These are phyloP conservation scores for Urochloa ruziziensis DNA, from an alignment of 176 grass and related monocot genomes.

Conservation along the genomic window DNA sequence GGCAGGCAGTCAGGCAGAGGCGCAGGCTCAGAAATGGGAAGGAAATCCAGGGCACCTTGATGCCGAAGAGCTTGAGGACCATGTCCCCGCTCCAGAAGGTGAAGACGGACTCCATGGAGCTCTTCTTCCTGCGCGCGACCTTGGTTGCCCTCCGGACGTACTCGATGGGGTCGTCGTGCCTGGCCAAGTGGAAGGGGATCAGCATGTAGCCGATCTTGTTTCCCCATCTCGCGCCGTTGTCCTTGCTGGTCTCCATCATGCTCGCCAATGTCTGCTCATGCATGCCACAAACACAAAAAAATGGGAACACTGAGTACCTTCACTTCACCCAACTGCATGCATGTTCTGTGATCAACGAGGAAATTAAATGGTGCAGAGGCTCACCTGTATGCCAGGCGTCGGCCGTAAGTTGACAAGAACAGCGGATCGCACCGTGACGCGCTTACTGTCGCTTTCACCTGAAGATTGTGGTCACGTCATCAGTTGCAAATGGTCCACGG, in stretches of 20 bases:
- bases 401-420: slow-evolving; percentile 72
- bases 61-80: slow-evolving; percentile 59
- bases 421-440: slow-evolving; percentile 57
- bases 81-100: slow-evolving; percentile 57
- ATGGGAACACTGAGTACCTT: not conserved
- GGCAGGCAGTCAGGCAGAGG: not conserved
- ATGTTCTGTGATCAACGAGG: not conserved
- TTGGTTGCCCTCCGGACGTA: slow-evolving; percentile 52
- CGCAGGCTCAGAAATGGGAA: too few relatives aligned
- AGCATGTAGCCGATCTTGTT: slow-evolving; percentile 72
- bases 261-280: slow-evolving; percentile 50
- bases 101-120: slow-evolving; percentile 66
- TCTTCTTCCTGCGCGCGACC: slow-evolving; percentile 73
- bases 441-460: slow-evolving; percentile 38
- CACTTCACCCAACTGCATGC: not conserved
- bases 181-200: slow-evolving; percentile 49
- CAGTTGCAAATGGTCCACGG: not conserved
- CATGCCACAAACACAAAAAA: not conserved
- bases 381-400: slow-evolving; percentile 70
- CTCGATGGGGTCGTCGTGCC: slow-evolving; percentile 53
- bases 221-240: slow-evolving; percentile 55
- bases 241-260: slow-evolving; percentile 62
- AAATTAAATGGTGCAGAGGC: not conserved
- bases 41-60: slow-evolving; percentile 42
- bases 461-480: not conserved